A percentile compares a stretch with the other conserved stretches of the same genome.
phyloP scores from a whole-genome alignment of 805 yeast species.

The Sugiyamaella marilandica region DNA sequence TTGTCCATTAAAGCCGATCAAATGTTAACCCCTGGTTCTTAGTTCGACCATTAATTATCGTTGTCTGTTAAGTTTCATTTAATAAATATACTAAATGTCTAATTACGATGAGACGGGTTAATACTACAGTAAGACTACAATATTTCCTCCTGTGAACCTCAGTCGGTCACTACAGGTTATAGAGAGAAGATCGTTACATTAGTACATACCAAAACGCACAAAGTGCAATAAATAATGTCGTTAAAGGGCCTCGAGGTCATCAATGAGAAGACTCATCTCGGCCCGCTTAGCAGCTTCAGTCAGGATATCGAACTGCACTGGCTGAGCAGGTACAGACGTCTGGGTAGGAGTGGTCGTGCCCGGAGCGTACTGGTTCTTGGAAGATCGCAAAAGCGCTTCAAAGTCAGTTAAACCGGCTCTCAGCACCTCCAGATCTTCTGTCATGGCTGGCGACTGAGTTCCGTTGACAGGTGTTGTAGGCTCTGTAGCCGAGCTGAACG shows the following conservation, averaged over 20 bases:
- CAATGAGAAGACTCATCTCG: conserved; percentile 29
- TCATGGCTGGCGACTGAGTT: background rate
- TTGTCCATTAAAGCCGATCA: too few relatives aligned
- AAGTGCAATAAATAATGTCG: background rate
- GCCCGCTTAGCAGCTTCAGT: conserved; percentile 34
- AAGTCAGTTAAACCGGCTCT: background rate
- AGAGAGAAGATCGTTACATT: background rate
- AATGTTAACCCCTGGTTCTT: too few relatives aligned
- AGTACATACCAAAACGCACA: background rate
- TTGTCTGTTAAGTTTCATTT: too few relatives aligned
- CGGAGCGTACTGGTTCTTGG: conserved; percentile 2
- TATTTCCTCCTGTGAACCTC: too few relatives aligned
- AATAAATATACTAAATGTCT: too few relatives aligned
- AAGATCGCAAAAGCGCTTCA: background rate
- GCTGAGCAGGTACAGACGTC: background rate
- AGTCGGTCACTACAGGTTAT: background rate
- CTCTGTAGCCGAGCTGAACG: background rate
- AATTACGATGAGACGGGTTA: too few relatives aligned
- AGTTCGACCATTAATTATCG: too few relatives aligned
- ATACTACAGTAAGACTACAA: too few relatives aligned
- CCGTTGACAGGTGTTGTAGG: background rate
- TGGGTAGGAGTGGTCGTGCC: conserved; percentile 11
- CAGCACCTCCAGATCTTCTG: background rate
- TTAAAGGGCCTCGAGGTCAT: conserved; percentile 22
- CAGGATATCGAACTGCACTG: conserved; percentile 24